phyloP scores from a whole-genome alignment of 2,329 filamentous ascomycete genomes.

The Cordyceps cicadae region DNA sequence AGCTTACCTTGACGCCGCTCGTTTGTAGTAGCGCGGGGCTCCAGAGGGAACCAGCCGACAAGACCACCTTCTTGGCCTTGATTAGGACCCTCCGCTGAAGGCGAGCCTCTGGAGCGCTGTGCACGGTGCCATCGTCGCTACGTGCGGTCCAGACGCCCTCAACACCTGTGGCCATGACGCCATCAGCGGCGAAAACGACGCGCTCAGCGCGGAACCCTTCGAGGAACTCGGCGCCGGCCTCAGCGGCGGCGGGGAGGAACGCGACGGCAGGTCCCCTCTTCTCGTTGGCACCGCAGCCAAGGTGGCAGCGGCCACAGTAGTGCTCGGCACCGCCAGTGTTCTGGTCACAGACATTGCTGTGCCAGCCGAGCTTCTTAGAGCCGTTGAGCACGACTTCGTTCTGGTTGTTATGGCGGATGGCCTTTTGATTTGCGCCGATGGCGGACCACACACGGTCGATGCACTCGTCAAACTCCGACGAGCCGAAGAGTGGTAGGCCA shows the following conservation, averaged over 20 bases:
- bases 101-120: slow-evolving; percentile 39
- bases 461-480: slow-evolving; percentile 64
- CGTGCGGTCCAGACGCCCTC: slow-evolving; percentile 68
- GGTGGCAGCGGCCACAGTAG: slow-evolving; percentile 58
- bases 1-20: slow-evolving; percentile 60
- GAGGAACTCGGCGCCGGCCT: slow-evolving; percentile 69
- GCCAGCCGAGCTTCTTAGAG: slow-evolving; percentile 63
- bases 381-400: slow-evolving; percentile 71
- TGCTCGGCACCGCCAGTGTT: slow-evolving; percentile 70
- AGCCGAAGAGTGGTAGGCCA: slow-evolving; percentile 66
- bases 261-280: slow-evolving; percentile 73
- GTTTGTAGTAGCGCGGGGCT: slow-evolving; percentile 68
- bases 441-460: slow-evolving; percentile 70
- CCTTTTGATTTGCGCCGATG: slow-evolving; percentile 64
- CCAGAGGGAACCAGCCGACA: slow-evolving; percentile 69
- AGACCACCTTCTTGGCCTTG: slow-evolving; percentile 70
- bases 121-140: slow-evolving; percentile 51
- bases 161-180: slow-evolving; percentile 59
- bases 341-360: slow-evolving; percentile 61
- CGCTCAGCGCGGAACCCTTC: slow-evolving; percentile 70
- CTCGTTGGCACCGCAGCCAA: slow-evolving; percentile 56
- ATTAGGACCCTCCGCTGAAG: slow-evolving; percentile 56
- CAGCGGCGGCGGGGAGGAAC: slow-evolving; percentile 72
- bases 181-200: slow-evolving; percentile 56
- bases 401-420: slow-evolving; percentile 62